A percentile compares a stretch with the other conserved stretches of the same genome.
phyloP scores from a whole-genome alignment of 2,329 filamentous ascomycete species.

The Ophiostoma novo-ulmi region DNA sequence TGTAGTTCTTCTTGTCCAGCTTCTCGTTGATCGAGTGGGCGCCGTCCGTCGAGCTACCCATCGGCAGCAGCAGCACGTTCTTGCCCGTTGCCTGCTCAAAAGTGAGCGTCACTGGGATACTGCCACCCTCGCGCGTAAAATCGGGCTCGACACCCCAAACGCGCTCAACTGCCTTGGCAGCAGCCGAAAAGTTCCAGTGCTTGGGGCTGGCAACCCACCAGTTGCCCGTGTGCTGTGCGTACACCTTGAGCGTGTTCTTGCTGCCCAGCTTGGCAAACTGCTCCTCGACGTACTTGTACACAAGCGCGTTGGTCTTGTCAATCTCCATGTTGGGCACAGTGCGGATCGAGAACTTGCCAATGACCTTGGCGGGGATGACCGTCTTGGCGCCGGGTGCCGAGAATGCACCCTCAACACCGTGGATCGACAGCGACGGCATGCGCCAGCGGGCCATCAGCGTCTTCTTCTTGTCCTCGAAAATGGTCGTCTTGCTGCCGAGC shows the following conservation, averaged over 20 bases:
- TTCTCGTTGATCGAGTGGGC: slow-evolving; percentile 99
- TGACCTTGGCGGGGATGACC: slow-evolving; percentile 95
- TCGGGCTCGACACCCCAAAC: slow-evolving; percentile 93
- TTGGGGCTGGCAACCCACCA: slow-evolving; percentile 98
- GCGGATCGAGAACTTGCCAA: slow-evolving; percentile 96
- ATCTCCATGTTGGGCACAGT: slow-evolving; percentile 98
- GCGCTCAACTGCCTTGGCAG: slow-evolving; percentile 89
- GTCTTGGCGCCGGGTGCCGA: slow-evolving; percentile 93
- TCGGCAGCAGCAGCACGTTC: slow-evolving; percentile 90
- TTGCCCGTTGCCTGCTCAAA: slow-evolving; percentile 98
- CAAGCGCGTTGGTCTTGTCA: slow-evolving; percentile 76
- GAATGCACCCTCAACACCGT: slow-evolving; percentile 94
- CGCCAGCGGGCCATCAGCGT: slow-evolving; percentile 97
- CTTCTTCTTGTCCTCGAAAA: slow-evolving; percentile 80
- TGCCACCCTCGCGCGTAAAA: slow-evolving; percentile 92
- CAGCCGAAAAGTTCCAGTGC: slow-evolving; percentile 97
- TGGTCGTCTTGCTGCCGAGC: slow-evolving; percentile 80
- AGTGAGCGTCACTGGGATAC: slow-evolving; percentile 92
- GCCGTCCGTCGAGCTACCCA: slow-evolving; percentile 95
- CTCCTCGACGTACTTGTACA: slow-evolving; percentile 76
- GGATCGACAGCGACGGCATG: slow-evolving; percentile 86
- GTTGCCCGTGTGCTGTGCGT: slow-evolving; percentile 84
- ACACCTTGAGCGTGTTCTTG: slow-evolving; percentile 85
- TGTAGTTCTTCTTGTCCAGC: slow-evolving; percentile 94
- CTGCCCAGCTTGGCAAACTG: slow-evolving; percentile 80